Percentiles rank a stretch among this genome's conserved stretches.
These are phyloP conservation scores for Candida freyschussii DNA, from an alignment of 1,139 yeast genomes.

Conservation along the genomic window DNA sequence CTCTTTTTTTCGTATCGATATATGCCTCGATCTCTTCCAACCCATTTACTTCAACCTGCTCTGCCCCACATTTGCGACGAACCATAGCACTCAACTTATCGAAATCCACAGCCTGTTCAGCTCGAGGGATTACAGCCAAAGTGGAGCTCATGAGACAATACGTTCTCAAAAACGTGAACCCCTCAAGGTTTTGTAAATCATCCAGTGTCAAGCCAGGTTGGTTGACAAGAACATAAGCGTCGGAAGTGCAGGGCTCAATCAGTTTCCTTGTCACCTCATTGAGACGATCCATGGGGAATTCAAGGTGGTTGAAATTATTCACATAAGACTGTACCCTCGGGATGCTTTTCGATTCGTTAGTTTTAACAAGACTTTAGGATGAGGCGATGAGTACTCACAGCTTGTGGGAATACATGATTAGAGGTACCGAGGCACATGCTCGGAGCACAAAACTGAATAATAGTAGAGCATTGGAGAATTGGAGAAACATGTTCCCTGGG, in stretches of 20 bases:
- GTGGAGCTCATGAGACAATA: constrained; percentile 60
- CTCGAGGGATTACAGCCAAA: constrained; percentile 54
- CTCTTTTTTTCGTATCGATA: constrained; percentile 56
- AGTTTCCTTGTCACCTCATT: constrained; percentile 44
- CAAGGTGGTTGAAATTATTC: constrained; percentile 18
- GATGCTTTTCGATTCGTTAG: constrained; percentile 2
- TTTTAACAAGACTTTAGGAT: not conserved
- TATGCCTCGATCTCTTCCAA: constrained; percentile 43
- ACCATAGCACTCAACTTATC: constrained; percentile 37
- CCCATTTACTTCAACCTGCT: constrained; percentile 33
- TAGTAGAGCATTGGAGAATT: too few relatives aligned
- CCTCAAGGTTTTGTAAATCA: constrained; percentile 46
- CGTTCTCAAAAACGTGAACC: constrained; percentile 51
- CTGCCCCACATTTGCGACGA: constrained; percentile 26
- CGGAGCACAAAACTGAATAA: too few relatives aligned
- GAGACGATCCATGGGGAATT: constrained; percentile 34
- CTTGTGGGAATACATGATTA: constrained; percentile 33
- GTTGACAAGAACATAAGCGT: constrained; percentile 63
- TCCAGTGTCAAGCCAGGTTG: constrained; percentile 60
- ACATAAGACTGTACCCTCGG: constrained; percentile 24
- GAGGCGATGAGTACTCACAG: constrained; percentile 19
- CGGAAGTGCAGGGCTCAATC: constrained; percentile 60
- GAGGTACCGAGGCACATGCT: constrained; percentile 31
- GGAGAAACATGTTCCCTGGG: too few relatives aligned
- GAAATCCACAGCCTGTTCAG: constrained; percentile 42